Conservation (phyloP, 176 grass and related monocot species). For the Poa annua region DNA sequence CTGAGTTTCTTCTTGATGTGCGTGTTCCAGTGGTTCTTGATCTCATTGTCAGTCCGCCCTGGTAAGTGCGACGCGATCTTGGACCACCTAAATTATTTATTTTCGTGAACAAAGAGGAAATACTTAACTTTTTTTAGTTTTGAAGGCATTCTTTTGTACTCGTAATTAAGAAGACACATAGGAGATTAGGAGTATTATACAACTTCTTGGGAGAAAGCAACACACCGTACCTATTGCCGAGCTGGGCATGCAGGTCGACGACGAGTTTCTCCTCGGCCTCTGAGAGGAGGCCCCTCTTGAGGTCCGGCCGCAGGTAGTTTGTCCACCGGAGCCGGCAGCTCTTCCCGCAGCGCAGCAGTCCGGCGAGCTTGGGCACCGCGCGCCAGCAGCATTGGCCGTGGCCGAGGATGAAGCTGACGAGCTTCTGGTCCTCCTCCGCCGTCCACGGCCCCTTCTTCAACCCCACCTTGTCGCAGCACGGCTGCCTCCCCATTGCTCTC, state of each 20-base stretch:
- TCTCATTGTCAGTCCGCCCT: slow-evolving; percentile 78
- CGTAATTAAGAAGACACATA: not conserved
- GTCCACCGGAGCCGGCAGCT: slow-evolving; percentile 87
- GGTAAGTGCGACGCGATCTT: slow-evolving; percentile 68
- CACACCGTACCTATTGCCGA: not conserved
- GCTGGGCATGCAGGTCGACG: slow-evolving; percentile 25
- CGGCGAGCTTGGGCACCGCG: slow-evolving; percentile 51
- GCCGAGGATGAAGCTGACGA: slow-evolving; percentile 45
- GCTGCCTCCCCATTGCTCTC: slow-evolving; percentile 80
- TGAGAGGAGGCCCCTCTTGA: slow-evolving; percentile 78
- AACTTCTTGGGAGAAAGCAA: not conserved
- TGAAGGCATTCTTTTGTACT: no score
- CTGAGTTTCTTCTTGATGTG: slow-evolving; percentile 89
- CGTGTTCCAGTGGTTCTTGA: slow-evolving; percentile 95
- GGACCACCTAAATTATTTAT: slow-evolving; percentile 52
- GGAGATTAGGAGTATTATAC: no score
- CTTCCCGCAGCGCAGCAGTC: slow-evolving; percentile 73
- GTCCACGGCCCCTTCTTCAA: slow-evolving; percentile 96
- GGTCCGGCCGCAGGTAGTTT: slow-evolving; percentile 86
- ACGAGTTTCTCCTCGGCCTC: slow-evolving; percentile 64
- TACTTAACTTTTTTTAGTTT: not conserved
- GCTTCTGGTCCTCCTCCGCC: slow-evolving; percentile 69
- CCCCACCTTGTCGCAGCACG: slow-evolving; percentile 87
- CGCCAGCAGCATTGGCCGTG: slow-evolving; percentile 73
- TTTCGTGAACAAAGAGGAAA: not conserved